These are phyloP conservation scores for Hypoxylon rickii DNA, from an alignment of 495 filamentous ascomycete species.

Conservation along the genomic window DNA sequence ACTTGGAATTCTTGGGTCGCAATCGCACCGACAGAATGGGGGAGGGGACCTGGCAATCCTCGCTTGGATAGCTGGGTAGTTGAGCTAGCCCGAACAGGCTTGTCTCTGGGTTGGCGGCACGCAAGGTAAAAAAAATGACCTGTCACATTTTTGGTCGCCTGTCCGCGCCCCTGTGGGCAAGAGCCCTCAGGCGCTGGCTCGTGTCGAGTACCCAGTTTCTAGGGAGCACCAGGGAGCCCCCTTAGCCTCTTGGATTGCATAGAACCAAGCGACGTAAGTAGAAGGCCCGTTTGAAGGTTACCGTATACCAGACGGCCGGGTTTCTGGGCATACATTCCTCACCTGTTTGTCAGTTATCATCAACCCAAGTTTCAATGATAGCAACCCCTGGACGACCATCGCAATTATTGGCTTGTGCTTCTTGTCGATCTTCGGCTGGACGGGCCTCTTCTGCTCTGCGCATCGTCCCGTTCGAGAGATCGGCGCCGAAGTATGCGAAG, in stretches of 20 bases:
- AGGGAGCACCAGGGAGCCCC: no score
- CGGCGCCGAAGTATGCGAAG: constrained; percentile 19
- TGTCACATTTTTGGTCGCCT: constrained; percentile 37
- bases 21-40: constrained; percentile 30
- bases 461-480: constrained; percentile 9
- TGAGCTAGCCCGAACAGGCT: constrained; percentile 30
- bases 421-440: constrained; percentile 30
- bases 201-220: constrained; percentile 20
- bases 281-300: constrained; percentile 19
- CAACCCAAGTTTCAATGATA: no score
- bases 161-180: constrained; percentile 31
- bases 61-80: constrained; percentile 29
- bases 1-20: constrained; percentile 28
- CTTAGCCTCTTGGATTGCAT: constrained; percentile 17
- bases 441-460: constrained; percentile 28
- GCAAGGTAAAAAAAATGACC: constrained; percentile 22
- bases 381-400: constrained; percentile 18
- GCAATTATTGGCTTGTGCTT: background rate
- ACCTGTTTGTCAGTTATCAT: no score
- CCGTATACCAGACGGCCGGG: no score
- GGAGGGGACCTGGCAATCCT: constrained; percentile 19
- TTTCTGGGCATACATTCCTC: no score
- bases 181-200: constrained; percentile 18
- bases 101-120: constrained; percentile 21
- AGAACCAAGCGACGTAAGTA: constrained; percentile 10